Percentiles rank a stretch among this genome's conserved stretches.
These are phyloP conservation scores for Stephania cephalantha DNA, from an alignment of 164 flowering plant species.

Conservation along the genomic window DNA sequence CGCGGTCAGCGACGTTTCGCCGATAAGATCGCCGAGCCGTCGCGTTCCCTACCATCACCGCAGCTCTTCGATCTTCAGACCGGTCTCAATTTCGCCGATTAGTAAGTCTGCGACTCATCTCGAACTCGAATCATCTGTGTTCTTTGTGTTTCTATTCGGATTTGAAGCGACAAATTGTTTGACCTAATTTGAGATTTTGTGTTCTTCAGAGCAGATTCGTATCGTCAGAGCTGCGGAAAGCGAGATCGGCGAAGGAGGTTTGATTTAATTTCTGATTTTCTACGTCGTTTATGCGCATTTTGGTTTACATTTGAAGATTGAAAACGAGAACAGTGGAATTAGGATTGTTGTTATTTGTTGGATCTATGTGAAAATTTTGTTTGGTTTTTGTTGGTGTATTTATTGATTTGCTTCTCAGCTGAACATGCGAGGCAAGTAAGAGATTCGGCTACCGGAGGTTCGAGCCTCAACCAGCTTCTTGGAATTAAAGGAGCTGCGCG, in stretches of 20 bases:
- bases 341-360: neutral
- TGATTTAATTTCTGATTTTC: neutral
- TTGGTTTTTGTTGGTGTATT: too few relatives aligned
- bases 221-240: constrained; percentile 56
- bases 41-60: constrained; percentile 12
- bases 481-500: constrained; percentile 91
- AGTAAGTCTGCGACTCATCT: constrained; percentile 19
- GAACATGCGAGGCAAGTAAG: constrained; percentile 53
- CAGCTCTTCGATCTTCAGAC: constrained; percentile 15
- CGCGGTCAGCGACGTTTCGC: constrained; percentile 27
- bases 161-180: neutral
- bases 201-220: constrained; percentile 35
- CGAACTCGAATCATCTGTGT: neutral
- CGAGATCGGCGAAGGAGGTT: constrained; percentile 42
- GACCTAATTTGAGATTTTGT: neutral
- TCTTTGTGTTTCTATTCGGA: neutral
- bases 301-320: too few relatives aligned
- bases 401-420: neutral
- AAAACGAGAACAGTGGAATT: neutral
- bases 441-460: constrained; percentile 56
- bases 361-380: neutral
- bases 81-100: constrained; percentile 28
- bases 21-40: constrained; percentile 19
- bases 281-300: neutral
- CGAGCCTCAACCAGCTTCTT: constrained; percentile 82